Percentiles rank a stretch among this genome's conserved stretches.
Evolutionary conservation across 257 asterid species (phyloP).

Genomic region (Lycium barbarum): DNA sequence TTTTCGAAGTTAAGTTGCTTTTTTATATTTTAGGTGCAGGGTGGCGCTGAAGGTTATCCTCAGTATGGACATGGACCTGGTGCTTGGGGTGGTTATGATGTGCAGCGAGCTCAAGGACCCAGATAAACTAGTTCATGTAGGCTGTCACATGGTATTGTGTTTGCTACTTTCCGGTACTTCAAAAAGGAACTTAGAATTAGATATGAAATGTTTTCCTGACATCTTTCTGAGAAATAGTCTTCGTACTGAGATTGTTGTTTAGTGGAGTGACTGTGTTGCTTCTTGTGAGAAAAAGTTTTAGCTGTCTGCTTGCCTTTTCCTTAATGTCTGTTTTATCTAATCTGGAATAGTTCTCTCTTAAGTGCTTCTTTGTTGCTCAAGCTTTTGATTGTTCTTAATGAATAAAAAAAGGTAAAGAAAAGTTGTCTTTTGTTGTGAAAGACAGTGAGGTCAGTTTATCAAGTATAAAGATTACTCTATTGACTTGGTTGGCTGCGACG

Average conservation of each 20-base stretch:
- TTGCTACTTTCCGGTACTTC: slow-evolving; percentile 44
- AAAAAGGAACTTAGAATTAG: slow-evolving; percentile 33
- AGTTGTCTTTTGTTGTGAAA: background rate
- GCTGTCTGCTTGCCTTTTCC: background rate
- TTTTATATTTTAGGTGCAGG: slow-evolving; percentile 61
- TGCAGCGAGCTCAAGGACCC: slow-evolving; percentile 74
- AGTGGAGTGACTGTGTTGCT: too few species aligned
- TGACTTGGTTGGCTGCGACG: background rate
- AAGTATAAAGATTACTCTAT: background rate
- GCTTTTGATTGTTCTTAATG: background rate
- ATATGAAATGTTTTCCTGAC: slow-evolving; percentile 26
- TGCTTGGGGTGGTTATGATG: slow-evolving; percentile 75
- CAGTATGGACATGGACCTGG: slow-evolving; percentile 78
- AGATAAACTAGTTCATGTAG: slow-evolving; percentile 52
- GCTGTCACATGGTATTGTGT: slow-evolving; percentile 36
- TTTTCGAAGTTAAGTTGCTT: slow-evolving; percentile 1
- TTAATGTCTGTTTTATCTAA: background rate
- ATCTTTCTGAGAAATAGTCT: background rate
- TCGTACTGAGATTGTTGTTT: too few species aligned
- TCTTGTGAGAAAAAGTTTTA: background rate
- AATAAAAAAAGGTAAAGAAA: background rate
- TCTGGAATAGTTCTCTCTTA: background rate
- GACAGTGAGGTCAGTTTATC: background rate
- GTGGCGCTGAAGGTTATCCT: slow-evolving; percentile 78
- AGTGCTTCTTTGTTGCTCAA: background rate